Evolutionary conservation across 1,284 basidiomycete genomes (phyloP).

Genomic region (Tilletia caries): DNA sequence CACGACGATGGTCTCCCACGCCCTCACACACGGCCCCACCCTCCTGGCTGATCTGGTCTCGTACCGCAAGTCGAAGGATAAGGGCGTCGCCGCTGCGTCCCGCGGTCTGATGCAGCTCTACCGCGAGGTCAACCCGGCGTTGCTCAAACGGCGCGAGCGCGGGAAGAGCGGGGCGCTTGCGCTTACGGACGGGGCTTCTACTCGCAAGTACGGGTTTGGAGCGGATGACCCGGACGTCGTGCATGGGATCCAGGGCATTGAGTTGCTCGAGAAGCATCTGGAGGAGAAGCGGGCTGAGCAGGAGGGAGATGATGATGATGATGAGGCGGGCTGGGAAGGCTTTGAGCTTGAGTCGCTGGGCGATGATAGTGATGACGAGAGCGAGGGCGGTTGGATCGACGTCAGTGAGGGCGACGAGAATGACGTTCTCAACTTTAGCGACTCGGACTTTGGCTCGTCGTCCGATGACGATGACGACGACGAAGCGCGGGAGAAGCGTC

Average conservation of each 20-base stretch:
- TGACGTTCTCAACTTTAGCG: slow-evolving; percentile 57
- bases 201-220: slow-evolving; percentile 64
- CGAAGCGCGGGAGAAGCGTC: slow-evolving; percentile 23
- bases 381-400: slow-evolving; percentile 69
- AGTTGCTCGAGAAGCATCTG: slow-evolving; percentile 50
- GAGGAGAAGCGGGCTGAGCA: slow-evolving; percentile 27
- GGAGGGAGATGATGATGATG: slow-evolving; percentile 20
- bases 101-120: slow-evolving; percentile 87
- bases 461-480: slow-evolving; percentile 71
- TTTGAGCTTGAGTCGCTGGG: slow-evolving; percentile 80
- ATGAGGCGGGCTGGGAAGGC: slow-evolving; percentile 73
- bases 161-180: slow-evolving; percentile 49
- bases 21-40: slow-evolving; percentile 58
- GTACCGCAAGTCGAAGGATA: slow-evolving; percentile 92
- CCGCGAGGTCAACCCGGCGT: slow-evolving; percentile 88
- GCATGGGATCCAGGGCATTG: slow-evolving; percentile 76
- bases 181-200: slow-evolving; percentile 34
- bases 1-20: neutral
- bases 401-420: slow-evolving; percentile 72
- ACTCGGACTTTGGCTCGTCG: slow-evolving; percentile 49
- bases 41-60: slow-evolving; percentile 86
- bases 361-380: slow-evolving; percentile 65
- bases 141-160: slow-evolving; percentile 84
- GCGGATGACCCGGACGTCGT: slow-evolving; percentile 64
- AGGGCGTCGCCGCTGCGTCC: slow-evolving; percentile 82